Base-by-base conservation (phyloP, 1,284 basidiomycete genomes). In the Sanghuangporus baumii region DNA sequence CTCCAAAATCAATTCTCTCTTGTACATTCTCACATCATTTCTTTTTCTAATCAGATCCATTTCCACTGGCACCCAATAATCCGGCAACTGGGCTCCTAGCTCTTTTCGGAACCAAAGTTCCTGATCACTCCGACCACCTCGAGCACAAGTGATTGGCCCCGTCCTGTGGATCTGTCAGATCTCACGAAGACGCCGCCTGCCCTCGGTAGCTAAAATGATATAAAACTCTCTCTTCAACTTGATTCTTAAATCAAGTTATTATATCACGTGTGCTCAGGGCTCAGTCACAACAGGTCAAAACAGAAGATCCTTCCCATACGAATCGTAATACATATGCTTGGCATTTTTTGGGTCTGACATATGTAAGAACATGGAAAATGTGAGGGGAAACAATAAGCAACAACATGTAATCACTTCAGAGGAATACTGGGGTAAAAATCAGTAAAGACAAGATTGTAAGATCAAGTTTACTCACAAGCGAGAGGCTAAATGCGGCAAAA, bases 321-420 rank as follows among this genome's bases (percentile, higher is more conserved):
- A 34, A 14, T 57, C 40, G n/a, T 5, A 31, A 14, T 31, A 47
- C 23, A 57, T 41, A 57, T 43, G 55, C 38, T 43, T 43, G 38
- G 16, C 38, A 34, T 47, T 47, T 57, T 23, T 34, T 11, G 55
- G 43, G 18, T 18, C 6, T 37, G 26, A 31, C 26, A 41, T 12
- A 34, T 57, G 55, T 47, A 41, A 12, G 16, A 14, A 57, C 55
- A 57, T 57, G 40, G 26, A 47, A 26, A 57, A 8, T 23, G 55
- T 5, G 14, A 47, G 12, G 38, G 41, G 26, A 41, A 57, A 43
- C 43, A 36, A 38, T 57, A 14, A 31, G 26, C 14, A 12, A 40
- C 16, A 11, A 18, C 38, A 26, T 12, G n/a, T 34, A 78, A 46
- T 81, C 87, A 89, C 82, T 89, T 89, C 83, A 89, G 86, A 70